A percentile compares a stretch with the other conserved stretches of the same genome.
Evolutionary conservation across 108 stramenopile genomes (phyloP).

Genomic region (Aureococcus anophagefferens): DNA sequence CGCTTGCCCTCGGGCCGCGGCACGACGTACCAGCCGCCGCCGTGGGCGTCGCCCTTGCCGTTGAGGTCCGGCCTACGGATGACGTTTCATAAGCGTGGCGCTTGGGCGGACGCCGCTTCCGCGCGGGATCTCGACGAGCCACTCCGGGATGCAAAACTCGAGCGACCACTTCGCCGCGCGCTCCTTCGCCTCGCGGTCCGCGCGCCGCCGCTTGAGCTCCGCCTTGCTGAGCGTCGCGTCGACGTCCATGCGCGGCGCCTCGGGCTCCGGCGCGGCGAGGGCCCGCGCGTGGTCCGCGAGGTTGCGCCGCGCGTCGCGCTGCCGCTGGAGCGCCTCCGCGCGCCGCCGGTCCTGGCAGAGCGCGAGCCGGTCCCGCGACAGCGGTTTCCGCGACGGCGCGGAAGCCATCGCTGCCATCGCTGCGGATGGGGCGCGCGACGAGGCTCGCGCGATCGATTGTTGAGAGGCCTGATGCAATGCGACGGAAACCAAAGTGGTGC

Average conservation of each 20-base stretch:
- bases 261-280: background rate
- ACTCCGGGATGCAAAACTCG: slow-evolving; percentile 28
- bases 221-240: background rate
- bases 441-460: no score
- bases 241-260: background rate
- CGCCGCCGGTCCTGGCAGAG: background rate
- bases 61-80: no score
- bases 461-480: no score
- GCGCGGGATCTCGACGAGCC: slow-evolving; percentile 24
- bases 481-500: no score
- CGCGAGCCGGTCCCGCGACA: no score
- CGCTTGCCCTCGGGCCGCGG: slow-evolving; percentile 28
- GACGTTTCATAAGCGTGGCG: no score
- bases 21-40: slow-evolving; percentile 27
- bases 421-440: no score
- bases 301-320: slow-evolving; percentile 11
- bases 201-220: background rate
- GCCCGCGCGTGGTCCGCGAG: slow-evolving; percentile 17
- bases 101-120: no score
- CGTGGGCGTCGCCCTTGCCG: slow-evolving; percentile 13
- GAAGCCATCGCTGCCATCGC: no score
- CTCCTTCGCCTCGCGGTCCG: slow-evolving; percentile 2
- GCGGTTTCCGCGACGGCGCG: no score
- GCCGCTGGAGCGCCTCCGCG: background rate
- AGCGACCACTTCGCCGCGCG: slow-evolving; percentile 15